A percentile compares a stretch with the other conserved stretches of the same genome.
phyloP scores from a whole-genome alignment of 306 rosid genomes.

The Fragaria nilgerrensis region DNA sequence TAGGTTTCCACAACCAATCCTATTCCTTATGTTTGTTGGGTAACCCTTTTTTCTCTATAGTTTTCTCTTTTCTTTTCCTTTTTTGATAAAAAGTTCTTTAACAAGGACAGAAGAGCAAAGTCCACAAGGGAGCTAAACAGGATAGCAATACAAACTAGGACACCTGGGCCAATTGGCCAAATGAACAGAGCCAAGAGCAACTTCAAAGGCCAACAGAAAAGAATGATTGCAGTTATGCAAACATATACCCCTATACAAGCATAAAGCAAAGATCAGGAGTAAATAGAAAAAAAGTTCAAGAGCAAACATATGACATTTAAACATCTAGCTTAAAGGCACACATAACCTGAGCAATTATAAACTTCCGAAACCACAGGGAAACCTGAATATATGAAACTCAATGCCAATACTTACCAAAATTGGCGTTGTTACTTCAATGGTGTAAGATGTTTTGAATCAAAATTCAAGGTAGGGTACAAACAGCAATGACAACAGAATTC shows the following conservation, averaged over 20 bases:
- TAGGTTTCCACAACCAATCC: not conserved
- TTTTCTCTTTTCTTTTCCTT: not conserved
- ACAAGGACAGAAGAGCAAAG: not conserved
- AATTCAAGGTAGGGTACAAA: conserved; percentile 3
- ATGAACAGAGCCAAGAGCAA: not conserved
- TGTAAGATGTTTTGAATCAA: not conserved
- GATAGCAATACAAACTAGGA: not conserved
- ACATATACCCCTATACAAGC: not conserved
- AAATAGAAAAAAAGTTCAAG: not conserved
- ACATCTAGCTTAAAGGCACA: not conserved
- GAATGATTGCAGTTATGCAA: not conserved
- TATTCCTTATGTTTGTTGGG: not conserved
- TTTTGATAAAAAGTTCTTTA: not conserved
- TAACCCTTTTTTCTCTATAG: not conserved
- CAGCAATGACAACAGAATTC: not conserved
- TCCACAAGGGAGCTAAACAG: not conserved
- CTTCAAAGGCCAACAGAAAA: not conserved
- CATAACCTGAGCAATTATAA: no score
- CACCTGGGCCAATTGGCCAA: not conserved
- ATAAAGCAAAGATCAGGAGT: not conserved
- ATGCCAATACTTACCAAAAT: not conserved
- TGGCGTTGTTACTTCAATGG: not conserved
- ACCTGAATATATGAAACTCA: not conserved
- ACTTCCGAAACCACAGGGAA: not conserved
- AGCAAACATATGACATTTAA: not conserved